Conservation (phyloP, 805 yeast genomes). For the Isabelozyma heimii region DNA sequence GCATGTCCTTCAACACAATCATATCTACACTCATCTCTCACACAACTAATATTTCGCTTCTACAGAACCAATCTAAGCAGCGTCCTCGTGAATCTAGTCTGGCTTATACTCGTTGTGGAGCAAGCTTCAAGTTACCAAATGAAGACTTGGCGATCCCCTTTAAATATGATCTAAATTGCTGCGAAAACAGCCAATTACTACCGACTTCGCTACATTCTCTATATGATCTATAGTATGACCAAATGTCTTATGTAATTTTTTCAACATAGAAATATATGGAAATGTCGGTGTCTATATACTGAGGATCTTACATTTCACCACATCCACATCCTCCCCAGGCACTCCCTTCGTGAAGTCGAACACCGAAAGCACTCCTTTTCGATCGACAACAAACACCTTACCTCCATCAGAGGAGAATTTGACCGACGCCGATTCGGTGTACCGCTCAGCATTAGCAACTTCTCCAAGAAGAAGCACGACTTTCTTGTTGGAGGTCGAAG, state of each 20-base stretch:
- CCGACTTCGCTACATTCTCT: no score
- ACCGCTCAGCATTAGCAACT: conserved; percentile 71
- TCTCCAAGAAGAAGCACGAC: conserved; percentile 71
- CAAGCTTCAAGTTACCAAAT: no score
- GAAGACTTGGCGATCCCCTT: no score
- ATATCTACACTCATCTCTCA: no score
- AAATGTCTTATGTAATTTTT: no score
- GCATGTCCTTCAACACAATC: no score
- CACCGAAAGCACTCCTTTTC: conserved; percentile 75
- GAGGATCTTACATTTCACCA: conserved; percentile 63
- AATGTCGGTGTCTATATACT: conserved; percentile 14
- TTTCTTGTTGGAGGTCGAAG: conserved; percentile 25
- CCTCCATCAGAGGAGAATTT: conserved; percentile 81
- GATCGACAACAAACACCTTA: conserved; percentile 68
- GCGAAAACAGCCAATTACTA: not conserved
- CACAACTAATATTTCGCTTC: no score
- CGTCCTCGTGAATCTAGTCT: no score
- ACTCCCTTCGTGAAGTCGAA: conserved; percentile 88
- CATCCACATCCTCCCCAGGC: conserved; percentile 64
- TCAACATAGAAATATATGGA: no score
- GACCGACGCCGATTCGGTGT: conserved; percentile 75
- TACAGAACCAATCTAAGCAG: no score
- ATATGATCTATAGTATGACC: no score
- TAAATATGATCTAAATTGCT: not conserved
- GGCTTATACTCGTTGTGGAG: no score